phyloP scores from a whole-genome alignment of 73 alveolate genomes.

The Paraurostyla sp. region DNA sequence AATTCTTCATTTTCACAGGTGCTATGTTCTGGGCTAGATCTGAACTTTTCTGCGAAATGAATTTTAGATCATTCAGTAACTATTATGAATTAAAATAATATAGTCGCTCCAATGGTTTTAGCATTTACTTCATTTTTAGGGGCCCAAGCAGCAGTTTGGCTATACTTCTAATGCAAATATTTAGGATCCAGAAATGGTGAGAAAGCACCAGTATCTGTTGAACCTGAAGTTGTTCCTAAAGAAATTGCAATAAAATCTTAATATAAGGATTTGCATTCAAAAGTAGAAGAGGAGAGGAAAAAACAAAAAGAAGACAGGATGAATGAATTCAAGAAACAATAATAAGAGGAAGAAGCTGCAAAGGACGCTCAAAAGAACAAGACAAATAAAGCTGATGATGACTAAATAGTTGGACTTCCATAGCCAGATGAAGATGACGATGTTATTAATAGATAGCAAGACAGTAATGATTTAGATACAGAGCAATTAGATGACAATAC shows the following conservation, averaged over 20 bases:
- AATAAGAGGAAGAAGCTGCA: constrained; percentile 11
- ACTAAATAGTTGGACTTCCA: constrained; percentile 11
- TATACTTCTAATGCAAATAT: background rate
- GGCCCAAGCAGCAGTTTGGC: constrained; percentile 10
- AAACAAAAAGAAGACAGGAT: constrained; percentile 36
- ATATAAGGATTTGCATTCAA: background rate
- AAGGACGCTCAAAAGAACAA: constrained; percentile 3
- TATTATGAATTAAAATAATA: background rate
- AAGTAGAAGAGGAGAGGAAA: constrained; percentile 41
- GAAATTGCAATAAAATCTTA: background rate
- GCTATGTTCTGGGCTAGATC: background rate
- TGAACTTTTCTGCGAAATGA: constrained; percentile 1
- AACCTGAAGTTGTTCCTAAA: constrained; percentile 35
- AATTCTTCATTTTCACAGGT: constrained; percentile 2
- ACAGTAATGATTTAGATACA: background rate
- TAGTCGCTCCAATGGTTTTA: constrained; percentile 39
- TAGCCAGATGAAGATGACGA: constrained; percentile 9
- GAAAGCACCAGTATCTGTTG: constrained; percentile 10
- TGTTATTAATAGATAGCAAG: background rate
- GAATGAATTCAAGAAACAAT: background rate
- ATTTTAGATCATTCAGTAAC: constrained; percentile 14
- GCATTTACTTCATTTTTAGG: constrained; percentile 46
- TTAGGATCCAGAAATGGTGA: background rate
- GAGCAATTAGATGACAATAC: background rate
- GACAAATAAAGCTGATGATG: constrained; percentile 43